Conservation (phyloP, 495 filamentous ascomycete species). For the Lasiosphaeria ovina region DNA sequence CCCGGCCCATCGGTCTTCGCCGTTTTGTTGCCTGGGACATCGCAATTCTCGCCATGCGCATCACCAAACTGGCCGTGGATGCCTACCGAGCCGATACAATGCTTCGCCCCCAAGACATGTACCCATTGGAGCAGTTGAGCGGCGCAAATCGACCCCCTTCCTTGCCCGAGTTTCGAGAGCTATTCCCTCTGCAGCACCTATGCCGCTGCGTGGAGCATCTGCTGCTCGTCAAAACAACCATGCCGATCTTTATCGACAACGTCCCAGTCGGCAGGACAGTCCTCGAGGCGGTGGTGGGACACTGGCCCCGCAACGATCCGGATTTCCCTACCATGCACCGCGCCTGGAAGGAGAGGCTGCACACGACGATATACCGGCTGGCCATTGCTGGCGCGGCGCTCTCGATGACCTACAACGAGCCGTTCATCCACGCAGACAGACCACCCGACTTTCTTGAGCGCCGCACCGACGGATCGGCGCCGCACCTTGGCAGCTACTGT, state of each 20-base stretch:
- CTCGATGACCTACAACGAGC: not conserved
- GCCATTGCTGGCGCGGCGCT: conserved; percentile 4
- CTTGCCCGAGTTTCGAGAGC: not conserved
- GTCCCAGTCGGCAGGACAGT: not conserved
- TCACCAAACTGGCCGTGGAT: conserved; percentile 3
- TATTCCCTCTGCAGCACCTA: conserved; percentile 3
- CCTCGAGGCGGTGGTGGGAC: conserved; percentile 2
- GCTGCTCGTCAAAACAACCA: not conserved
- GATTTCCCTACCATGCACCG: not conserved
- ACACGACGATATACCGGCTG: conserved; percentile 4
- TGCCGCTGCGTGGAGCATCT: conserved; percentile 7
- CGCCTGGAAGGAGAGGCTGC: conserved; percentile 7
- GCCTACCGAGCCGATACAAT: not conserved
- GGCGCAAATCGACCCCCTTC: not conserved
- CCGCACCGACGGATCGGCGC: not conserved
- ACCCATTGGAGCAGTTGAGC: conserved; percentile 3
- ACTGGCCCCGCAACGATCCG: conserved; percentile 4
- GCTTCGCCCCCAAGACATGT: not conserved
- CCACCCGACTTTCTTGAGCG: not conserved
- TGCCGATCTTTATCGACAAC: too few species aligned
- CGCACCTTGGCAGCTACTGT: not conserved
- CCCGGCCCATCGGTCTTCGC: not conserved
- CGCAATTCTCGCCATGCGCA: conserved; percentile 4
- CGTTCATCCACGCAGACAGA: conserved; percentile 1
- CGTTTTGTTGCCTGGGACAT: conserved; percentile 1